These are phyloP conservation scores for Phytopythium litorale DNA, from an alignment of 352 stramenopile genomes.

Conservation along the genomic window DNA sequence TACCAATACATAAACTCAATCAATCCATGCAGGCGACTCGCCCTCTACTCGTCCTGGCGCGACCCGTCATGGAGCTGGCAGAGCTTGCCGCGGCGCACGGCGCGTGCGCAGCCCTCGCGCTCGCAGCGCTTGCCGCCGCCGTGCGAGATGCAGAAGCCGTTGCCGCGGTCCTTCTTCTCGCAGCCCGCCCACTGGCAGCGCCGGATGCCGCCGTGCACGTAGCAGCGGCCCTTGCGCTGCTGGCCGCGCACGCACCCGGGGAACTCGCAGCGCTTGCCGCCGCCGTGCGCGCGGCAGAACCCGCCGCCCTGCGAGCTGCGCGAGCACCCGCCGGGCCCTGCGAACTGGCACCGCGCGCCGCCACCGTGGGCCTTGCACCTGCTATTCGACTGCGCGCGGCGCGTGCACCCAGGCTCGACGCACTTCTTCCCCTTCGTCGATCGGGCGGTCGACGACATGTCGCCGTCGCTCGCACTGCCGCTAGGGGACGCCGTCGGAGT, in stretches of 20 bases:
- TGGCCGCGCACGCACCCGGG: constrained; percentile 63
- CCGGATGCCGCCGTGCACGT: constrained; percentile 80
- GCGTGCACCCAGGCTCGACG: constrained; percentile 47
- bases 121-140: constrained; percentile 57
- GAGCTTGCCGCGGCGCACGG: constrained; percentile 48
- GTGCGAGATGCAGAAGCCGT: constrained; percentile 70
- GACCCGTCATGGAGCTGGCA: constrained; percentile 52
- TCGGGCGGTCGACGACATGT: constrained; percentile 16
- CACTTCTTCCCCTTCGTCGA: constrained; percentile 73
- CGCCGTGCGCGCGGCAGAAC: constrained; percentile 76
- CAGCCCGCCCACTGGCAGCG: constrained; percentile 69
- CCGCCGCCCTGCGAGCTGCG: constrained; percentile 74
- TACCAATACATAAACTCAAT: no score
- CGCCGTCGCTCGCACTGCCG: constrained; percentile 15
- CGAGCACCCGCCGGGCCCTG: constrained; percentile 52
- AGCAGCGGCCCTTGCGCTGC: constrained; percentile 81
- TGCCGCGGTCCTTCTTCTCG: constrained; percentile 86
- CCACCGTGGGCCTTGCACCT: constrained; percentile 79
- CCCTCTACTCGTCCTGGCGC: background rate
- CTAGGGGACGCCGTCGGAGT: constrained; percentile 13
- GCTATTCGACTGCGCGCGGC: constrained; percentile 78
- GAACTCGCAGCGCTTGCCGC: constrained; percentile 78
- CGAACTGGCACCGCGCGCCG: constrained; percentile 66
- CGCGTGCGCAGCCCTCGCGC: constrained; percentile 34
- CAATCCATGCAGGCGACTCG: no score